phyloP scores from a whole-genome alignment of 495 filamentous ascomycete species.

The Aspergillus incahuasiensis region DNA sequence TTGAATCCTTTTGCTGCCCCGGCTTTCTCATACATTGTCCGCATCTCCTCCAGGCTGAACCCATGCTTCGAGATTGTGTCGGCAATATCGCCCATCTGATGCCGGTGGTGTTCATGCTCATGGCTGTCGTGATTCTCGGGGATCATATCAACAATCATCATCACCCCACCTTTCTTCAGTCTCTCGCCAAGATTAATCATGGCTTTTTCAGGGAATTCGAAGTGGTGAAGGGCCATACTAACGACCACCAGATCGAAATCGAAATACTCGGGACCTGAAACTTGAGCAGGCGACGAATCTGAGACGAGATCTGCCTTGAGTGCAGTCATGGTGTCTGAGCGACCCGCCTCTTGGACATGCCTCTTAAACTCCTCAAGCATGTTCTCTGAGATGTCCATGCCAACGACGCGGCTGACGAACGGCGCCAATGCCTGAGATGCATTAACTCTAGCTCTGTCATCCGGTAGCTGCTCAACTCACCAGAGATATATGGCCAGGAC shows the following conservation, averaged over 20 bases:
- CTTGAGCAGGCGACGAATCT: conserved; percentile 31
- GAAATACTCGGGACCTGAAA: conserved; percentile 45
- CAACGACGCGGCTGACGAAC: conserved; percentile 55
- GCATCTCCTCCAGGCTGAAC: conserved; percentile 49
- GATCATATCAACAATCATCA: conserved; percentile 63
- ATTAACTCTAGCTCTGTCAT: background rate
- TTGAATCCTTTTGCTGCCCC: conserved; percentile 45
- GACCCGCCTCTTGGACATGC: conserved; percentile 31
- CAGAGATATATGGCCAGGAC: conserved; percentile 58
- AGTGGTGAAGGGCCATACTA: conserved; percentile 69
- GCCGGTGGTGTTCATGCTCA: conserved; percentile 12
- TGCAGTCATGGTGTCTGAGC: conserved; percentile 51
- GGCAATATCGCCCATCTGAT: conserved; percentile 27
- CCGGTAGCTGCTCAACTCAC: conserved; percentile 24
- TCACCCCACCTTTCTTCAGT: conserved; percentile 57
- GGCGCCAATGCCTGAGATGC: conserved; percentile 50
- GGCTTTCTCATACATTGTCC: conserved; percentile 47
- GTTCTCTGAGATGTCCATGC: conserved; percentile 63
- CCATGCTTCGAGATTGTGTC: conserved; percentile 54
- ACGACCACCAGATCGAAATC: conserved; percentile 62
- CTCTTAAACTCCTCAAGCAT: conserved; percentile 60
- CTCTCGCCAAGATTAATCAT: conserved; percentile 53
- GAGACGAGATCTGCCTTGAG: conserved; percentile 54
- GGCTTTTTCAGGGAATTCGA: conserved; percentile 55
- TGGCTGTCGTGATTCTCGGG: conserved; percentile 29